Evolutionary conservation across 352 stramenopile genomes (phyloP).

Genomic region (Phytophthora aleatoria): DNA sequence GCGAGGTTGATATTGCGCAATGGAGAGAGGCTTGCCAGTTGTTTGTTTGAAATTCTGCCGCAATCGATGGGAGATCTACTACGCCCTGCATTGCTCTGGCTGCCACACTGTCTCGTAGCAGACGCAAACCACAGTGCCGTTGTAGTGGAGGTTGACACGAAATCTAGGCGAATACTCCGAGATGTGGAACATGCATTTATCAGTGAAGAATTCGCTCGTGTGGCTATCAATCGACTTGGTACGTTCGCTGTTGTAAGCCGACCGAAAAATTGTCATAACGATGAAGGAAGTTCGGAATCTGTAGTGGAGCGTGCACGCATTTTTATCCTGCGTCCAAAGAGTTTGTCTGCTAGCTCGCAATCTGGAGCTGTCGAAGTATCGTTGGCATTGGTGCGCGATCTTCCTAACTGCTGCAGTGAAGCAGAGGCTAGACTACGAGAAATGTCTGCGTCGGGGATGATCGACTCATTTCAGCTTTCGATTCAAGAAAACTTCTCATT

Average conservation of each 20-base stretch:
- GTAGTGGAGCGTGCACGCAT: constrained; percentile 14
- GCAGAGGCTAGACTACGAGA: constrained; percentile 7
- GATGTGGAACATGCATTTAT: constrained; percentile 17
- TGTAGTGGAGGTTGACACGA: constrained; percentile 35
- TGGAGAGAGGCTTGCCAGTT: constrained; percentile 49
- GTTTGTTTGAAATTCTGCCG: constrained; percentile 51
- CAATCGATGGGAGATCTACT: constrained; percentile 31
- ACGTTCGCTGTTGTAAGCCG: constrained; percentile 28
- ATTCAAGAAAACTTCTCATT: constrained; percentile 26
- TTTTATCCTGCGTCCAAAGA: constrained; percentile 15
- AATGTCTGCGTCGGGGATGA: background rate
- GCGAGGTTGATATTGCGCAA: constrained; percentile 13
- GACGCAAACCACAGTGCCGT: constrained; percentile 11
- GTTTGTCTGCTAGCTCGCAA: constrained; percentile 6
- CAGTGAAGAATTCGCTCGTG: constrained; percentile 11
- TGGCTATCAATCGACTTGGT: constrained; percentile 23
- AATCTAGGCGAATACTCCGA: constrained; percentile 29
- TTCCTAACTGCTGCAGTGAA: constrained; percentile 14
- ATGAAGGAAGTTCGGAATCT: constrained; percentile 8
- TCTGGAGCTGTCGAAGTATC: constrained; percentile 5
- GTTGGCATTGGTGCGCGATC: constrained; percentile 20
- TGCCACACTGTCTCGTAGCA: constrained; percentile 31
- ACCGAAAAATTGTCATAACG: background rate
- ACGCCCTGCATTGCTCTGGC: constrained; percentile 34
- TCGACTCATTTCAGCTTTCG: constrained; percentile 23